Base-by-base conservation (phyloP, 1,284 basidiomycete genomes). In the Fomitopsis betulina region DNA sequence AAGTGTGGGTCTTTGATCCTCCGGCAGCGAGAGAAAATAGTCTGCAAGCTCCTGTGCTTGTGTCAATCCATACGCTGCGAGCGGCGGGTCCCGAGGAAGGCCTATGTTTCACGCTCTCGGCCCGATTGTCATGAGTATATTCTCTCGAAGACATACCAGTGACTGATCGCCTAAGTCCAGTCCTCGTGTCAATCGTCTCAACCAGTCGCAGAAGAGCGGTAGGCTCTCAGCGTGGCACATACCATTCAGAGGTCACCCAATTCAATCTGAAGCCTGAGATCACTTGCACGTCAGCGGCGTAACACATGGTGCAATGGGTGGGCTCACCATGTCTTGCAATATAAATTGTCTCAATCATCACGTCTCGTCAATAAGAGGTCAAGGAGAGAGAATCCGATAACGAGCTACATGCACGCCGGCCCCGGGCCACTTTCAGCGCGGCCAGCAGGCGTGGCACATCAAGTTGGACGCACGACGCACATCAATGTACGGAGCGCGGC, bases 61-160 rank as follows among this genome's bases (percentile, higher is more conserved):
- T n/a, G 78, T 75, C 82, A 89, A 55, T 1, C 92, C 93, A 62
- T 83, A 84, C 1, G 84, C 86, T n/a, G 91, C 86, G 38, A 94
- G 75, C 13, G 90, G 84, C 6, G 89, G 88, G 69, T 94, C 92
- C 64, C 86, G 81, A 5, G 89, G 79, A 23, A 91, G 79, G 40
- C 72, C 73, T 68, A 54, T 43, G 21, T 2, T 37, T 37, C 13
- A 37, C 13, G 35, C 13, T 30, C 27, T 30, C 27, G 2, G 27
- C 8, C 27, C 27, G 8, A 19, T 30, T 13, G 13, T 12, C 8
- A 6, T 15, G 12, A 37, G 9, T 15, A 37, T 37, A 10, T 37
- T 15, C 9, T 37, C 12, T 15, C 17, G n/a, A 21, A 54, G 37
- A 55, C 35, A 52, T 19, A 70, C 87, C 87, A 10, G 91, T 92